These are phyloP conservation scores for Pythium phragmitis DNA, from an alignment of 352 stramenopile genomes.

Conservation along the genomic window DNA sequence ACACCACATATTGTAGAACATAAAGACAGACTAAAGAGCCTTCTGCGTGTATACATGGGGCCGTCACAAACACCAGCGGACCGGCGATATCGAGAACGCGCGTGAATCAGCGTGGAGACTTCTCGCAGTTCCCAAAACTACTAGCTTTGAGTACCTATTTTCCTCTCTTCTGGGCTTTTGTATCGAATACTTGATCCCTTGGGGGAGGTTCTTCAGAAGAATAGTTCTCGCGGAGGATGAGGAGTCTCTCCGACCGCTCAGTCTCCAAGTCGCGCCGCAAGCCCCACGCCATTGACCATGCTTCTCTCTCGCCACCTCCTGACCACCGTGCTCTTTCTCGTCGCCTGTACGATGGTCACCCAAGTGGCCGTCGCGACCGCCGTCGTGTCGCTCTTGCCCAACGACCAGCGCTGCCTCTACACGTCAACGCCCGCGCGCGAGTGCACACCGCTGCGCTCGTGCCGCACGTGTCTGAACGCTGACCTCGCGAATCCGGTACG, in stretches of 20 bases:
- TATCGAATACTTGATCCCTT: too few species aligned
- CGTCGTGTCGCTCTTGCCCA: neutral
- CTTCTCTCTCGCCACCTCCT: neutral
- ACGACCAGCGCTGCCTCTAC: conserved; percentile 18
- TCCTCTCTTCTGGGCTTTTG: too few species aligned
- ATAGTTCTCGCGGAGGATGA: too few species aligned
- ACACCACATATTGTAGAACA: too few species aligned
- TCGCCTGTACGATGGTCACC: neutral
- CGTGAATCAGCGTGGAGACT: too few species aligned
- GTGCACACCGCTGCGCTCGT: conserved; percentile 1
- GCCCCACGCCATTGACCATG: neutral
- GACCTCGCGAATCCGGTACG: neutral
- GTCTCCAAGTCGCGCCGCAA: neutral
- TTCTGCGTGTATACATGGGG: too few species aligned
- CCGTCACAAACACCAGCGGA: too few species aligned
- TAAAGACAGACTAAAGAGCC: too few species aligned
- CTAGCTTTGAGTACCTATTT: too few species aligned
- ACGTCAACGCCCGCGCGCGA: neutral
- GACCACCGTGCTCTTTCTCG: neutral
- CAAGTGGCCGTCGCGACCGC: neutral
- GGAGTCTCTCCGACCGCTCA: neutral
- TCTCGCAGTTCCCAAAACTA: too few species aligned
- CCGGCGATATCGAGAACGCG: too few species aligned
- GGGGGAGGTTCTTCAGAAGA: too few species aligned
- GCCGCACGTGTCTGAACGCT: conserved; percentile 13